Conservation (phyloP, 2,329 filamentous ascomycete species). For the Neodidymelliopsis sp. region DNA sequence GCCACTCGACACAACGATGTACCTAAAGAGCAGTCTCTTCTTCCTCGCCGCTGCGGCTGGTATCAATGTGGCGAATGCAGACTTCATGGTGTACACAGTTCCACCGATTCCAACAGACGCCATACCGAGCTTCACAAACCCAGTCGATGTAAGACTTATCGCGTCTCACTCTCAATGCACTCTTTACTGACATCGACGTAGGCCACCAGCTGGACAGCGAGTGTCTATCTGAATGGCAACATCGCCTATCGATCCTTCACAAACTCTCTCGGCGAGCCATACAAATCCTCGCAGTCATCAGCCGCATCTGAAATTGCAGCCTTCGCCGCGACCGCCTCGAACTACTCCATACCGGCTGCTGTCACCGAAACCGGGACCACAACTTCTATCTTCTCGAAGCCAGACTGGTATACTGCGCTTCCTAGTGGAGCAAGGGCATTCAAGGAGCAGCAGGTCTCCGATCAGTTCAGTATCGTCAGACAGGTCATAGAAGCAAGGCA, state of each 20-base stretch:
- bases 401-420: constrained; percentile 41
- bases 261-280: constrained; percentile 29
- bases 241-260: constrained; percentile 34
- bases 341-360: constrained; percentile 36
- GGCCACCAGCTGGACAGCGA: constrained; percentile 38
- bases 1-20: constrained; percentile 14
- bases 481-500: constrained; percentile 27
- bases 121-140: constrained; percentile 35
- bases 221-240: constrained; percentile 36
- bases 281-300: constrained; percentile 36
- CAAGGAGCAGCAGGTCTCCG: constrained; percentile 41
- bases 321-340: constrained; percentile 31
- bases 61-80: constrained; percentile 28
- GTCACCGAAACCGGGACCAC: constrained; percentile 33
- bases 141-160: constrained; percentile 24
- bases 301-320: constrained; percentile 37
- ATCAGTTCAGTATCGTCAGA: constrained; percentile 42
- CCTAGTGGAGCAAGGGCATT: constrained; percentile 36
- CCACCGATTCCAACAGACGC: constrained; percentile 39
- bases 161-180: background rate
- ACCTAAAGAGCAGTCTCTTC: constrained; percentile 21
- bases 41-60: constrained; percentile 25
- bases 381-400: constrained; percentile 32
- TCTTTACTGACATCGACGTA: constrained; percentile 15
- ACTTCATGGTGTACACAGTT: constrained; percentile 44